Evolutionary conservation across 1,284 basidiomycete genomes (phyloP), one percentile per base, ranked within the genome.

Genomic region (Cryptococcus wingfieldii): DNA sequence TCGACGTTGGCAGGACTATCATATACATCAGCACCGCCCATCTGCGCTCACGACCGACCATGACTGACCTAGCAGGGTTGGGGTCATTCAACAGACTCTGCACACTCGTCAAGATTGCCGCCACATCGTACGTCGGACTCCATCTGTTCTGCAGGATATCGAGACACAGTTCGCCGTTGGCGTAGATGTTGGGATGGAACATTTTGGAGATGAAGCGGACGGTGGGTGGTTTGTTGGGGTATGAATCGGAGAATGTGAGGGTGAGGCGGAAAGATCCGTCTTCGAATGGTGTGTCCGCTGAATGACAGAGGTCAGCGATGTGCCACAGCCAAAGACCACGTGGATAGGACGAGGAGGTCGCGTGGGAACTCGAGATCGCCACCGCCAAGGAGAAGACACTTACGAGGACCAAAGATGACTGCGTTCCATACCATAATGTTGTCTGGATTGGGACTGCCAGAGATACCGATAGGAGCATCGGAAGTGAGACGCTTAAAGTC

Each of bases 391-490:
- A 23, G 31, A 10, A 10, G 31, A 34, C 31, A 79, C 86, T 68
- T 58, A 91, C 93, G 88, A 76, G 95, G 95, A 0, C 95, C 95
- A 72, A 98, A 98, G 66, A 98, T 98, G 63, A 98, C 95, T 2
- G 95, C 95, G 71, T 98, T 98, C 95, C 95, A 98, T 12, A 98
- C 82, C 90, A 98, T 95, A 76, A 98, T 95, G 75, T 98, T 98
- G 77, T 98, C 95, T 0, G 91, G 87, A 74, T 91, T 94, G 69
- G 95, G 95, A 65, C 91, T 93, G 27, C 95, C 95, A 13, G 90
- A 94, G 67, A 98, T 93, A 10, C 95, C 95, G 56, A 90, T 88
- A 1, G 95, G 95, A 4, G 95, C 93, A 74, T 98, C 95, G 16
- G 86, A 87, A 41, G 90, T 90, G 38, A 98, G 83, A 38, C 92